Evolutionary conservation across 106 monocot species (phyloP).

Genomic region (Vanilla planifolia): DNA sequence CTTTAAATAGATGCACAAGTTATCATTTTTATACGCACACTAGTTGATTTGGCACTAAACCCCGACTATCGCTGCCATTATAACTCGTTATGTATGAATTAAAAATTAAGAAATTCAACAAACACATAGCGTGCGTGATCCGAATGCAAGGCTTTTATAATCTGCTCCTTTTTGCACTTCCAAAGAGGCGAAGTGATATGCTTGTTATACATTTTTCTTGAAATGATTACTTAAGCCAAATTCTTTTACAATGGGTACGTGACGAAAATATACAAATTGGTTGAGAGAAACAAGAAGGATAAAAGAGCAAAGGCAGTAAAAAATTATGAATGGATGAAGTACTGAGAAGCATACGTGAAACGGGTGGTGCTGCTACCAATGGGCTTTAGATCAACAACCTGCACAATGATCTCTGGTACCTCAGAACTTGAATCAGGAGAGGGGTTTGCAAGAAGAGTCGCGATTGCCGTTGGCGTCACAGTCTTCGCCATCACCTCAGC

Average conservation of each 20-base stretch:
- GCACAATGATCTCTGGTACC: slow-evolving; percentile 64
- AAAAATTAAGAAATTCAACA: no score
- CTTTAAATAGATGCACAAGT: no score
- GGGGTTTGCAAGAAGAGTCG: slow-evolving; percentile 55
- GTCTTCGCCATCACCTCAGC: slow-evolving; percentile 27
- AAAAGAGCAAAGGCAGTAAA: not conserved
- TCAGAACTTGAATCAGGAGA: slow-evolving; percentile 44
- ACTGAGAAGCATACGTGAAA: slow-evolving; percentile 54
- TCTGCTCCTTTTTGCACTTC: no score
- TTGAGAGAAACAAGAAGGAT: not conserved
- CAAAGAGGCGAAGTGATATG: slow-evolving; percentile 52
- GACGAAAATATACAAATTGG: no score
- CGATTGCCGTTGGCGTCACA: slow-evolving; percentile 57
- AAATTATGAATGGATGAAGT: not conserved
- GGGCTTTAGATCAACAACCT: slow-evolving; percentile 94
- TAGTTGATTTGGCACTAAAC: no score
- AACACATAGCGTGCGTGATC: no score
- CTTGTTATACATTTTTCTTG: slow-evolving; percentile 18
- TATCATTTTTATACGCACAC: no score
- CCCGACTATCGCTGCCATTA: no score
- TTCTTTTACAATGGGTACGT: no score
- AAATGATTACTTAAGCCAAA: no score
- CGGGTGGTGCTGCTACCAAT: slow-evolving; percentile 73
- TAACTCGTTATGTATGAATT: no score
- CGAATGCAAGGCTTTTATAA: slow-evolving; percentile 17